These are phyloP conservation scores for Nicotiana knightiana DNA, from an alignment of 257 asterid species.

Conservation along the genomic window DNA sequence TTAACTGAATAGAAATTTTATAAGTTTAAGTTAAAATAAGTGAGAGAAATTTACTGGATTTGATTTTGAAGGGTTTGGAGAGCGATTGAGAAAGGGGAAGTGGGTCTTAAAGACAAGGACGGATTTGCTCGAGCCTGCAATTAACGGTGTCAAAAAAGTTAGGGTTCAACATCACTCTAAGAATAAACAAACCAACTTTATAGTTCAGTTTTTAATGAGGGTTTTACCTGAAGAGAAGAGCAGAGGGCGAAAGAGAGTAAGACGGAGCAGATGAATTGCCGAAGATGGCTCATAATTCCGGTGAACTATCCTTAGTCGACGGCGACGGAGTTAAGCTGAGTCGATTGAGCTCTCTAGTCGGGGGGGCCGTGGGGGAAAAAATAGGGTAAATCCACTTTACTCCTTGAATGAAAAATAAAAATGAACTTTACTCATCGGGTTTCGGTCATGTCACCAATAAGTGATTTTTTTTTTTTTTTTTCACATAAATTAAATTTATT, in stretches of 20 bases:
- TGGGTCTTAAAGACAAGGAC: conserved; percentile 1
- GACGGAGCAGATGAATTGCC: conserved; percentile 17
- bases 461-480: too few relatives aligned
- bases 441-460: too few relatives aligned
- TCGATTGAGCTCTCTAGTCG: background rate
- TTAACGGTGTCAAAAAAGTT: background rate
- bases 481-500: too few relatives aligned
- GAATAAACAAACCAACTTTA: background rate
- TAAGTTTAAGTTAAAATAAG: background rate
- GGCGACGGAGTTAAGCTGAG: background rate
- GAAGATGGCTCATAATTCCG: background rate
- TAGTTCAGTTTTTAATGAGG: conserved; percentile 2
- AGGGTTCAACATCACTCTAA: background rate
- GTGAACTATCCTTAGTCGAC: background rate
- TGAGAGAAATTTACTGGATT: conserved; percentile 35
- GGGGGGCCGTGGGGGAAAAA: background rate
- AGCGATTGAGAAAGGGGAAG: conserved; percentile 53
- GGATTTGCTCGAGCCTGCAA: conserved; percentile 25
- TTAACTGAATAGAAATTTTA: background rate
- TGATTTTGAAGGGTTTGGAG: conserved; percentile 52
- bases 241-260: conserved; percentile 25
- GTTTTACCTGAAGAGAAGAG: conserved; percentile 34
- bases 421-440: background rate
- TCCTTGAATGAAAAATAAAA: background rate
- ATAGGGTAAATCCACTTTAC: background rate